Base-by-base conservation (phyloP, 176 grass and related monocot species). In the Oryza longistaminata region DNA sequence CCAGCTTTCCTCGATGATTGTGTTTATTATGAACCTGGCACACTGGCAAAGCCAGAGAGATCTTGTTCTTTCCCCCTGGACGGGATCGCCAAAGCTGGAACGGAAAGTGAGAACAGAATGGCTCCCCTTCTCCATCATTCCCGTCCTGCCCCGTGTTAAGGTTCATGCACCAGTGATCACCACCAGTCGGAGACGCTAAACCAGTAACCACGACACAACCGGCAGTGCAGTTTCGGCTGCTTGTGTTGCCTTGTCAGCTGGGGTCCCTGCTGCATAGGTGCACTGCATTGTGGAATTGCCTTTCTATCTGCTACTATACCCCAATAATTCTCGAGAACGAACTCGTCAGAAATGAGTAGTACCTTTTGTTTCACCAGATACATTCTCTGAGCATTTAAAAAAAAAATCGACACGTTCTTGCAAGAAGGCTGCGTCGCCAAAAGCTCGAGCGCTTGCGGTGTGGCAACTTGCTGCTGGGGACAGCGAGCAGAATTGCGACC, bases 161-260 rank as follows among this genome's bases (percentile, higher is more conserved):
- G 83, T 37, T 82, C 83, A 90, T 86, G 77, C 43, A 86, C 22
- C 64, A 58, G 39, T 85, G 45, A 85, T 85, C 52, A 19, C 19
- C 52, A 25, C 19, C 13, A 11, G 6, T 24, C 58, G 9, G 21
- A 69, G 15, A 6, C 3, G 26, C 1, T 66, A 31, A 31, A 31
- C 29, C 29, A 31, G 29, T 31, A 64, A 82, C 52, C 22, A 1
- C 24, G 9, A 13, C 11, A 45, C 2, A 21, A 33, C 75, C 66
- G 66, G 52, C 31, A 21, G 33, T 14, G 71, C 21, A 21, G 40
- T 66, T 49, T 61, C 21, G 9, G 34, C 21, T 8, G 17, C 25
- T 34, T 46, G 9, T 46, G 5, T 31, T 14, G 66, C 78, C 66
- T 66, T 8, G 72, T 77, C 71, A 82, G 22, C 11, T 77, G 78